These are phyloP conservation scores for Zygosaccharomyces kombuchaensis DNA, from an alignment of 805 yeast genomes.

Conservation along the genomic window DNA sequence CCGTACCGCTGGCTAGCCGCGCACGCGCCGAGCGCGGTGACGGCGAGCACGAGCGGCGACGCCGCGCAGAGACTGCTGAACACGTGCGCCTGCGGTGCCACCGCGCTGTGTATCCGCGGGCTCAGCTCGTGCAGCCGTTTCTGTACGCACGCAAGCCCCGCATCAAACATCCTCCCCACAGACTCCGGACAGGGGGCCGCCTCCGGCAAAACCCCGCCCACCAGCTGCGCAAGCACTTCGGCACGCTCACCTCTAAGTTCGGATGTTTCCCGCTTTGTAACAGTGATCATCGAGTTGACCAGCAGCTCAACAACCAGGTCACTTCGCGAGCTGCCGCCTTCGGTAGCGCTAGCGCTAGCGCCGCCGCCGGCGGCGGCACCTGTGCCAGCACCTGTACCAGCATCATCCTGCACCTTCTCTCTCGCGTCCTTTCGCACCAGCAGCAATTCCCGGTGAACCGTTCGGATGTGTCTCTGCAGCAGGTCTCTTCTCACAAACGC, in stretches of 20 bases:
- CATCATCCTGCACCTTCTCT: conserved; percentile 9
- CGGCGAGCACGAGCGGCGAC: conserved; percentile 1
- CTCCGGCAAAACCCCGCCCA: conserved; percentile 3
- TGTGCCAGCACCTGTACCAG: neutral
- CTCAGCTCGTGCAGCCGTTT: conserved; percentile 1
- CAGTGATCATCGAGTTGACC: conserved; percentile 21
- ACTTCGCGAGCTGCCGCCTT: conserved; percentile 2
- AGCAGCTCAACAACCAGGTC: conserved; percentile 14
- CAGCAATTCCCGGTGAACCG: conserved; percentile 53
- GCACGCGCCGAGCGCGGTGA: conserved; percentile 2
- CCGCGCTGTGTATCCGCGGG: neutral
- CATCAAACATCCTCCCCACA: conserved; percentile 1
- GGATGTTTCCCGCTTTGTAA: conserved; percentile 1
- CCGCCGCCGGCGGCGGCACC: neutral
- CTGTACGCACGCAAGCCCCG: conserved; percentile 1
- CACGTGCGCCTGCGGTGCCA: conserved; percentile 3
- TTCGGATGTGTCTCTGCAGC: conserved; percentile 70
- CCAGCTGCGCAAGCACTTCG: conserved; percentile 1
- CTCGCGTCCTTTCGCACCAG: conserved; percentile 28
- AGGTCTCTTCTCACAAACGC: conserved; percentile 76
- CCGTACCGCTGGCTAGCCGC: conserved; percentile 1
- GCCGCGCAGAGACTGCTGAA: conserved; percentile 1
- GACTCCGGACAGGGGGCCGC: neutral
- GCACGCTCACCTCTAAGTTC: neutral
- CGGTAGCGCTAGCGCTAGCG: neutral